These are phyloP conservation scores for Cladophialophora yegresii DNA, from an alignment of 2,329 filamentous ascomycete genomes.

Conservation along the genomic window DNA sequence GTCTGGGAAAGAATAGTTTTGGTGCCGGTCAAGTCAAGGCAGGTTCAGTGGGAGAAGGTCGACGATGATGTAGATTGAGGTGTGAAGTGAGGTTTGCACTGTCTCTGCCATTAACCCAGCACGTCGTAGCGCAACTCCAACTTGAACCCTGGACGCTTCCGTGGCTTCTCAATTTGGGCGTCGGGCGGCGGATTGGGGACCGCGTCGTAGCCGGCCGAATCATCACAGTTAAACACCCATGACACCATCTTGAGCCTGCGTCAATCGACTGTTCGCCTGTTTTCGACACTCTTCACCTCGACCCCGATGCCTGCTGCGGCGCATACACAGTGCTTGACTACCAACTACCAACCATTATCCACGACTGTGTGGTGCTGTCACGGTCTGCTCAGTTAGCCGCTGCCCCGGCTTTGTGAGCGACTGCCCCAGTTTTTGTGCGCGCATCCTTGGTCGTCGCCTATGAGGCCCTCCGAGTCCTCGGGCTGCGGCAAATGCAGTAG, in stretches of 20 bases:
- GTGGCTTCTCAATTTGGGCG: background rate
- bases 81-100: slow-evolving; percentile 24
- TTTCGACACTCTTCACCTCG: background rate
- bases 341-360: background rate
- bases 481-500: slow-evolving; percentile 11
- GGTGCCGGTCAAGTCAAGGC: slow-evolving; percentile 10
- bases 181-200: slow-evolving; percentile 5
- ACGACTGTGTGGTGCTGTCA: background rate
- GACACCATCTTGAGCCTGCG: background rate
- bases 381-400: slow-evolving; percentile 5
- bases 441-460: slow-evolving; percentile 17
- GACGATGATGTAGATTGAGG: slow-evolving; percentile 20
- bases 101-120: slow-evolving; percentile 14
- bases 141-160: slow-evolving; percentile 5
- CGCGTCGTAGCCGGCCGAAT: slow-evolving; percentile 2
- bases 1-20: slow-evolving; percentile 16
- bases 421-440: slow-evolving; percentile 8
- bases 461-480: slow-evolving; percentile 3
- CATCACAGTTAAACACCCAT: slow-evolving; percentile 1
- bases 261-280: background rate
- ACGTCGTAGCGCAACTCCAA: slow-evolving; percentile 15
- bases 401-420: slow-evolving; percentile 6
- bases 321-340: background rate
- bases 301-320: background rate
- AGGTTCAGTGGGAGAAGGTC: slow-evolving; percentile 11